These are phyloP conservation scores for Ascochyta koolunga DNA, from an alignment of 2,329 filamentous ascomycete genomes.

Conservation along the genomic window DNA sequence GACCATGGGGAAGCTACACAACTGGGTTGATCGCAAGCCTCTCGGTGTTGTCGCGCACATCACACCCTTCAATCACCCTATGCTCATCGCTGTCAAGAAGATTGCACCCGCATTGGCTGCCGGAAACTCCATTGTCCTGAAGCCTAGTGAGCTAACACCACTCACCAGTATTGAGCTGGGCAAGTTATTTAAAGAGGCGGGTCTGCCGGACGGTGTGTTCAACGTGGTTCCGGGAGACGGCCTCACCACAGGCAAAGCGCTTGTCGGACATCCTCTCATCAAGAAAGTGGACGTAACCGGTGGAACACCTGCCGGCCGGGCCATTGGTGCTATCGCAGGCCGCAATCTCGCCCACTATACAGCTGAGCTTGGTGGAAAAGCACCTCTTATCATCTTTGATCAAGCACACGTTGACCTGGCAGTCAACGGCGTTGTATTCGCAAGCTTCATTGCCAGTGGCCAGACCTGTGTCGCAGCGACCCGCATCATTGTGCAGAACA, in stretches of 20 bases:
- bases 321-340: conserved; percentile 46
- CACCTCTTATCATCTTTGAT: conserved; percentile 47
- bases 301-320: conserved; percentile 45
- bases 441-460: conserved; percentile 59
- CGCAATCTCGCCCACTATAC: conserved; percentile 45
- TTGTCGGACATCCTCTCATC: conserved; percentile 44
- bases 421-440: conserved; percentile 49
- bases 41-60: conserved; percentile 49
- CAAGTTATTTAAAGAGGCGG: conserved; percentile 46
- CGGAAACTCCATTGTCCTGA: conserved; percentile 45
- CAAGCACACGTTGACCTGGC: conserved; percentile 45
- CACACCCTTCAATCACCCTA: conserved; percentile 49
- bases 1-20: conserved; percentile 61
- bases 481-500: conserved; percentile 58
- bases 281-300: conserved; percentile 50
- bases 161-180: conserved; percentile 46
- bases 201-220: conserved; percentile 47
- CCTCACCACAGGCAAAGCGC: conserved; percentile 41
- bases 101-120: conserved; percentile 47
- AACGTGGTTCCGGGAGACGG: conserved; percentile 45
- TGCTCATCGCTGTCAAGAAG: conserved; percentile 51
- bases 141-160: conserved; percentile 49
- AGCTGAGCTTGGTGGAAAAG: conserved; percentile 47
- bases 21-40: conserved; percentile 50
- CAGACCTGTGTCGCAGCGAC: conserved; percentile 64